A percentile compares a stretch with the other conserved stretches of the same genome.
Conservation (phyloP, 2,329 filamentous ascomycete species). For the Neopestalotiopsis sp. region DNA sequence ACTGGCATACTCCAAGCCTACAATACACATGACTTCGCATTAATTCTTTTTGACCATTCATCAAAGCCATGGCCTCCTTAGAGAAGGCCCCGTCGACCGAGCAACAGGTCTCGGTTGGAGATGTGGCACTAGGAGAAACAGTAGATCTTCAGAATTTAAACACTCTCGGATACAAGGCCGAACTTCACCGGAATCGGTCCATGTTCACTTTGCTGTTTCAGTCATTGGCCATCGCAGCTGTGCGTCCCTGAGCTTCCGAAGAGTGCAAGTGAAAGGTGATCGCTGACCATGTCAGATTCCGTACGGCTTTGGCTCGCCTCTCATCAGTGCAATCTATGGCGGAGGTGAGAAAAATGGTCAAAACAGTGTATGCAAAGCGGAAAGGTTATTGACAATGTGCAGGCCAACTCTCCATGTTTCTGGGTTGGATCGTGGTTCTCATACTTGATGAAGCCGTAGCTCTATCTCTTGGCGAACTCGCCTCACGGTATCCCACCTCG, state of each 20-base stretch:
- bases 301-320: slow-evolving; percentile 51
- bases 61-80: not conserved
- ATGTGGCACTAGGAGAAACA: slow-evolving; percentile 28
- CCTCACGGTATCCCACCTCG: slow-evolving; percentile 57
- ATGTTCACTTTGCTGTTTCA: slow-evolving; percentile 67
- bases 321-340: slow-evolving; percentile 44
- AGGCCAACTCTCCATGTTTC: slow-evolving; percentile 60
- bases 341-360: slow-evolving; percentile 35
- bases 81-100: not conserved
- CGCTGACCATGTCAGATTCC: slow-evolving; percentile 46
- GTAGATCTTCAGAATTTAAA: slow-evolving; percentile 31
- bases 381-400: slow-evolving; percentile 1
- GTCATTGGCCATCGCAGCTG: slow-evolving; percentile 63
- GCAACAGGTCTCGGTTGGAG: slow-evolving; percentile 24
- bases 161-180: slow-evolving; percentile 61
- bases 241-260: slow-evolving; percentile 23
- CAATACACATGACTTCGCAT: not conserved
- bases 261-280: not conserved
- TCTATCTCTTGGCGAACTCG: slow-evolving; percentile 55
- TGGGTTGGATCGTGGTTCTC: slow-evolving; percentile 61
- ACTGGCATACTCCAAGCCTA: not conserved
- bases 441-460: slow-evolving; percentile 59
- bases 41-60: not conserved
- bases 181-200: slow-evolving; percentile 63
- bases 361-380: not conserved